These are phyloP conservation scores for Parastagonospora nodorum DNA, from an alignment of 2,329 filamentous ascomycete genomes.

Conservation along the genomic window DNA sequence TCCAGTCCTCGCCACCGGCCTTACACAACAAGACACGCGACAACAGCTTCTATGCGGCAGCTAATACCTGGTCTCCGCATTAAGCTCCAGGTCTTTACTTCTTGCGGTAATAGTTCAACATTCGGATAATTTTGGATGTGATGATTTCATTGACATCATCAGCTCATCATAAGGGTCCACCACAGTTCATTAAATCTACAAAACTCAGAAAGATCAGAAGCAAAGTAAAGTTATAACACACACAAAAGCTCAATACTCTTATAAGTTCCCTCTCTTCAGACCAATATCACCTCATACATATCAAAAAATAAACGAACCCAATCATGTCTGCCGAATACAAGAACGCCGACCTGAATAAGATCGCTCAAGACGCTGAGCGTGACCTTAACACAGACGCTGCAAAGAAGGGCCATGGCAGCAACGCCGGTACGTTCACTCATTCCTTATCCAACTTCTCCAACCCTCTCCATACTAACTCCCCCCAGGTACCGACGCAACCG, in stretches of 20 bases:
- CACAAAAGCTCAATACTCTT: too few species aligned
- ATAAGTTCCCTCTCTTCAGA: too few species aligned
- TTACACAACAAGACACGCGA: not conserved
- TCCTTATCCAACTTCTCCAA: not conserved
- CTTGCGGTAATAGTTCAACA: not conserved
- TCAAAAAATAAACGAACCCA: not conserved
- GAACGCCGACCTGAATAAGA: constrained; percentile 48
- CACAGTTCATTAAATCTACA: not conserved
- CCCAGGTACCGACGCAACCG: constrained; percentile 15
- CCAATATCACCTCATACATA: not conserved
- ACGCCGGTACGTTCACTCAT: constrained; percentile 42
- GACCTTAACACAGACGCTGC: constrained; percentile 53
- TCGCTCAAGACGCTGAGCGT: constrained; percentile 55
- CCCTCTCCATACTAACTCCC: not conserved
- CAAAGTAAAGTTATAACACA: too few species aligned
- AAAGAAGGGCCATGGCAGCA: constrained; percentile 44
- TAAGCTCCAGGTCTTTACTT: not conserved
- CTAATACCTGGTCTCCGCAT: not conserved
- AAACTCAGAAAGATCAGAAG: not conserved
- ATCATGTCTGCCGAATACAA: constrained; percentile 52
- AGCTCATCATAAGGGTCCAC: not conserved
- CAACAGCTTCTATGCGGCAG: not conserved
- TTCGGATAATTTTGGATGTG: not conserved
- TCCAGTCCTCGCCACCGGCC: not conserved
- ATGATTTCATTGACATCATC: not conserved